A percentile compares a stretch with the other conserved stretches of the same genome.
Conservation (phyloP, 129 eudicot species). For the Ambrosia artemisiifolia region DNA sequence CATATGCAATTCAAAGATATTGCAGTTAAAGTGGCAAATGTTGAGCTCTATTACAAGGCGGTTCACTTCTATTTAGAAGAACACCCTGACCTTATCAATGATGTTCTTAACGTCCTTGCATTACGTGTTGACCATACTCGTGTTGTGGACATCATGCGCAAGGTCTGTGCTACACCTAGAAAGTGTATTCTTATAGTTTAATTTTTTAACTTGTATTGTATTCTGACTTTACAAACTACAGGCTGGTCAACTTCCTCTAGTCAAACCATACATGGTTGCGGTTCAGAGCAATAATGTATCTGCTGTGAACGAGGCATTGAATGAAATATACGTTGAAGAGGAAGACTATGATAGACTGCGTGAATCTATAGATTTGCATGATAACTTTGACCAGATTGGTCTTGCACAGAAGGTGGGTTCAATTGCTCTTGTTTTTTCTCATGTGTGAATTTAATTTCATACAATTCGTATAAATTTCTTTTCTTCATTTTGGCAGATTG, state of each 20-base stretch:
- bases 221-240: constrained; percentile 34
- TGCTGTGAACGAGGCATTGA: constrained; percentile 96
- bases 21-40: constrained; percentile 91
- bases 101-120: constrained; percentile 95
- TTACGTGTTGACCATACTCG: constrained; percentile 98
- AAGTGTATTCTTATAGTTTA: background rate
- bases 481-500: constrained; percentile 55
- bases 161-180: constrained; percentile 42
- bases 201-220: background rate
- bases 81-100: constrained; percentile 98
- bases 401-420: constrained; percentile 94
- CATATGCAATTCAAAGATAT: constrained; percentile 99
- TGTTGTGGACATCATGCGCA: constrained; percentile 98
- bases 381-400: constrained; percentile 96
- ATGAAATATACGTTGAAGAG: constrained; percentile 96
- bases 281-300: constrained; percentile 97
- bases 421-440: background rate
- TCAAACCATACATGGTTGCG: constrained; percentile 98
- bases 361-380: constrained; percentile 94
- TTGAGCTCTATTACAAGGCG: constrained; percentile 94
- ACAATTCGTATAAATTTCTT: background rate
- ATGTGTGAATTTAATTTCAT: background rate
- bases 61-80: constrained; percentile 97
- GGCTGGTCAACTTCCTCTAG: constrained; percentile 95
- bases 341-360: constrained; percentile 97